phyloP scores from a whole-genome alignment of 208 protist genomes.

The Histomonas meleagridis region DNA sequence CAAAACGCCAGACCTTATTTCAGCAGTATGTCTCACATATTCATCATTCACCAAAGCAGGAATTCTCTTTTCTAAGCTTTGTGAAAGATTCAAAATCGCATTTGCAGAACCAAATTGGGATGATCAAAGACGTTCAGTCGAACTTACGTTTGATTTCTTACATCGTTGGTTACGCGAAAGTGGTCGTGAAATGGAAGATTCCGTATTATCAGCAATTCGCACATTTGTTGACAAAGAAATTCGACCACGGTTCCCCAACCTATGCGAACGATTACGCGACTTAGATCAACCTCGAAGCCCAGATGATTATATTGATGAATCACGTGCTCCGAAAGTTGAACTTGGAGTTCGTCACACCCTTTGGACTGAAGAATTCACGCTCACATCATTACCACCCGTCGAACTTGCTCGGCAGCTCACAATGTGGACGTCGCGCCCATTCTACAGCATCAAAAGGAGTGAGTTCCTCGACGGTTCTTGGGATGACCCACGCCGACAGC shows the following conservation, averaged over 20 bases:
- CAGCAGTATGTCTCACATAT: background rate
- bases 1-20: background rate
- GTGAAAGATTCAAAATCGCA: background rate
- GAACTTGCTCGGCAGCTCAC: background rate
- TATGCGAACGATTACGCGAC: background rate
- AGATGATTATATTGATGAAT: background rate
- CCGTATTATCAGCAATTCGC: background rate
- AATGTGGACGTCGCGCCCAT: background rate
- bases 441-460: background rate
- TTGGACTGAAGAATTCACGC: background rate
- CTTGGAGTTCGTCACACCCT: background rate
- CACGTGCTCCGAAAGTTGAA: background rate
- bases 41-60: background rate
- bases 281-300: background rate
- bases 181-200: background rate
- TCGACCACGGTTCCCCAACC: background rate
- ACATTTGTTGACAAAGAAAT: background rate
- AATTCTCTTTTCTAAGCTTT: background rate
- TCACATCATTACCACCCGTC: background rate
- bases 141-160: background rate
- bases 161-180: background rate
- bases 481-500: background rate
- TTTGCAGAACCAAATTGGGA: too few species aligned
- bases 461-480: background rate
- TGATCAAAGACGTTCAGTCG: background rate